phyloP scores from a whole-genome alignment of 2,329 filamentous ascomycete species.

The Gyromitra esculenta region DNA sequence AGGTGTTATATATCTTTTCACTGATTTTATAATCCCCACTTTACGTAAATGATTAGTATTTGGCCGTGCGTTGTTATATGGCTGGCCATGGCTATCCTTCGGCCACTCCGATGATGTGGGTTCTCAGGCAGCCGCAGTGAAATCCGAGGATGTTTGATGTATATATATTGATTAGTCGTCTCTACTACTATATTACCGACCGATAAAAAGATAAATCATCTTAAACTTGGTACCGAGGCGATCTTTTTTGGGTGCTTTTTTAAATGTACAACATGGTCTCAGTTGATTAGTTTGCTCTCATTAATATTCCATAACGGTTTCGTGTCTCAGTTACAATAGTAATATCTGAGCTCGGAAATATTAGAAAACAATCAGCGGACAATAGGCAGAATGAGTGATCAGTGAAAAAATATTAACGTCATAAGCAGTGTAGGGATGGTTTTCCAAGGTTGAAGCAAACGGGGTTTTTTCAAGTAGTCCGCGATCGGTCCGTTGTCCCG shows the following conservation, averaged over 20 bases:
- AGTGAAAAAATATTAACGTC: not conserved
- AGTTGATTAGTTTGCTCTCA: slow-evolving; percentile 15
- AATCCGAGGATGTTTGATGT: slow-evolving; percentile 10
- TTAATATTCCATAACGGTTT: not conserved
- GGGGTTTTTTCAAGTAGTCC: too few relatives aligned
- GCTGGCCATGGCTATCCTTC: not conserved
- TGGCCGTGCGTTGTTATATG: slow-evolving; percentile 19
- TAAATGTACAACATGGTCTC: not conserved
- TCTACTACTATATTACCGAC: not conserved
- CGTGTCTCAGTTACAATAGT: not conserved
- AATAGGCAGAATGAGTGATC: not conserved
- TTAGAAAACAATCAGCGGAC: not conserved
- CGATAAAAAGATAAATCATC: slow-evolving; percentile 14
- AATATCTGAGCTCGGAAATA: not conserved
- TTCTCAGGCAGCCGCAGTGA: slow-evolving; percentile 9
- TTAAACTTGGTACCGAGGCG: slow-evolving; percentile 13
- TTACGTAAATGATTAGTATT: slow-evolving; percentile 37
- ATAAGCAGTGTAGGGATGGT: not conserved
- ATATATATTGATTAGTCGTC: slow-evolving; percentile 23
- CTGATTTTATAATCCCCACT: slow-evolving; percentile 27
- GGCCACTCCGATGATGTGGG: not conserved
- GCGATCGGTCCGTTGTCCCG: not conserved
- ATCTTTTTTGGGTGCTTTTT: not conserved
- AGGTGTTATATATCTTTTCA: slow-evolving; percentile 28
- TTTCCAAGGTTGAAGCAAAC: not conserved